phyloP scores from a whole-genome alignment of 768 basidiomycete genomes.

The Mrakia frigida region DNA sequence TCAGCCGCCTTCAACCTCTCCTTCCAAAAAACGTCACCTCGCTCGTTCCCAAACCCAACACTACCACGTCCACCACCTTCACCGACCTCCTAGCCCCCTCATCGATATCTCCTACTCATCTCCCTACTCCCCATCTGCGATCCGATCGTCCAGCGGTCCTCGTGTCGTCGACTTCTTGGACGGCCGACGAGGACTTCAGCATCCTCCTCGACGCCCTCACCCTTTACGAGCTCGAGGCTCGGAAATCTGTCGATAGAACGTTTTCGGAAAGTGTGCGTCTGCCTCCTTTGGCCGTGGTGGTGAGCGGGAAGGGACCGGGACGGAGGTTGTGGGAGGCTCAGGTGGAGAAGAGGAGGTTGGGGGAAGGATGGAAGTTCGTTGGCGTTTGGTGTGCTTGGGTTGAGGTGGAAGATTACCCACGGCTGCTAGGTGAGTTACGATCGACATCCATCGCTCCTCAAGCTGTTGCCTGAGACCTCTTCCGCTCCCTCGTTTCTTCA shows the following conservation, averaged over 20 bases:
- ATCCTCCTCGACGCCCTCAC: constrained; percentile 71
- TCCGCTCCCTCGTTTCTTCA: constrained; percentile 38
- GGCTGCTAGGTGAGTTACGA: constrained; percentile 61
- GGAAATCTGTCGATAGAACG: constrained; percentile 35
- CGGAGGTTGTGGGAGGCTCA: constrained; percentile 66
- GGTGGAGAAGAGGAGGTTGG: constrained; percentile 56
- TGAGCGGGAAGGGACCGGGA: constrained; percentile 87
- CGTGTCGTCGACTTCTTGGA: constrained; percentile 94
- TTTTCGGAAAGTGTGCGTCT: constrained; percentile 18
- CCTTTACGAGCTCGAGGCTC: constrained; percentile 61
- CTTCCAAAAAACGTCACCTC: constrained; percentile 40
- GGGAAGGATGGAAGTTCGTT: constrained; percentile 64
- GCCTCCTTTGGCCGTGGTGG: constrained; percentile 70
- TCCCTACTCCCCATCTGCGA: constrained; percentile 52
- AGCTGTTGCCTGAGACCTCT: neutral
- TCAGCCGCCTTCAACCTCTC: constrained; percentile 36
- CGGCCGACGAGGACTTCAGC: constrained; percentile 89
- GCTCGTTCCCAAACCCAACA: constrained; percentile 49
- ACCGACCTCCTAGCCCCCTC: constrained; percentile 7
- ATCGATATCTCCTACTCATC: constrained; percentile 21
- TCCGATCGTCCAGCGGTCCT: constrained; percentile 75
- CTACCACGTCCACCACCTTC: constrained; percentile 1
- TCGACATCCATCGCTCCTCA: neutral
- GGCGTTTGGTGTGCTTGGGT: constrained; percentile 79
- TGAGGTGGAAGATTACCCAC: constrained; percentile 82